phyloP scores from a whole-genome alignment of 768 basidiomycete genomes.

The Russula earlei region DNA sequence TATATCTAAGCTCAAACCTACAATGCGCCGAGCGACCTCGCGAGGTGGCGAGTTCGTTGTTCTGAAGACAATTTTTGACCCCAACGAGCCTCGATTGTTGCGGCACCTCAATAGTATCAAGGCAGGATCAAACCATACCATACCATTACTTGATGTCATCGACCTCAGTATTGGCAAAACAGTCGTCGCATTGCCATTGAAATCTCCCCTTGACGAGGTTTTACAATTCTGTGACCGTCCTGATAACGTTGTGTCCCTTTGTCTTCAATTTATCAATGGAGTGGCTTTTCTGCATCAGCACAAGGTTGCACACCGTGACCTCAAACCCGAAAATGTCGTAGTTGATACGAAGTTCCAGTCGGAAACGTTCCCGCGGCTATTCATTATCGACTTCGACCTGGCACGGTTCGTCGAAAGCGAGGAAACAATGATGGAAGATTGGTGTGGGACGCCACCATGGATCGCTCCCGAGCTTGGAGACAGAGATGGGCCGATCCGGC shows the following conservation, averaged over 20 bases:
- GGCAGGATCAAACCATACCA: not conserved
- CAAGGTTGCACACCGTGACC: not conserved
- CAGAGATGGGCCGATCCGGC: not conserved
- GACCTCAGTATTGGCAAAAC: not conserved
- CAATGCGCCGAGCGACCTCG: not conserved
- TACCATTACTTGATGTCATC: not conserved
- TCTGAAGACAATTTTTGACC: not conserved
- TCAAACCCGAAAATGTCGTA: not conserved
- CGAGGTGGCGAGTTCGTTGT: not conserved
- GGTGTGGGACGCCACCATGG: not conserved
- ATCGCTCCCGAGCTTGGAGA: not conserved
- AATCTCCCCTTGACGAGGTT: not conserved
- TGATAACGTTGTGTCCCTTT: not conserved
- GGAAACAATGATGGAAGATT: not conserved
- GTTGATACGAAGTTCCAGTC: not conserved
- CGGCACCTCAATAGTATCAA: not conserved
- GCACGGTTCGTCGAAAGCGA: not conserved
- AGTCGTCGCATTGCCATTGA: not conserved
- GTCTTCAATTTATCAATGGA: not conserved
- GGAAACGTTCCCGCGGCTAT: not conserved
- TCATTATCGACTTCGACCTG: not conserved
- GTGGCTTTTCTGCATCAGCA: conserved; percentile 2
- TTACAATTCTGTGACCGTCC: not conserved
- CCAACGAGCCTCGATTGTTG: not conserved
- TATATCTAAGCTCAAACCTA: not conserved